Conservation (phyloP, 169 alveolate species). For the Babesia ovis region DNA sequence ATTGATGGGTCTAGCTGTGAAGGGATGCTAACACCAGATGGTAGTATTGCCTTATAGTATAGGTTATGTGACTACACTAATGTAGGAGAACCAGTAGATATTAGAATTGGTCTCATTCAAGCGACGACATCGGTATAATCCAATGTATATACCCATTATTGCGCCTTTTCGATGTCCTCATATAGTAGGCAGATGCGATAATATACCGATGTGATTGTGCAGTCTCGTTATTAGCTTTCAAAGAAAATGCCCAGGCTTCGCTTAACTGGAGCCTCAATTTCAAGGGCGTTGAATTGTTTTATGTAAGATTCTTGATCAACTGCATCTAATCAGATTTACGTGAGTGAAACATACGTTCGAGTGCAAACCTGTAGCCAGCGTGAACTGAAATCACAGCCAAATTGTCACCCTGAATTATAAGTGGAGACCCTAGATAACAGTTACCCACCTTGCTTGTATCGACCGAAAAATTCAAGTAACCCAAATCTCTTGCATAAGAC, state of each 20-base stretch:
- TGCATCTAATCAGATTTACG: not conserved
- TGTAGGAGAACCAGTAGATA: no score
- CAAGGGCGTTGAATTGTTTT: slow-evolving; percentile 40
- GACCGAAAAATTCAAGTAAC: not conserved
- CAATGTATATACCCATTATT: no score
- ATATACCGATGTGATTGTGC: not conserved
- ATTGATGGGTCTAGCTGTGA: no score
- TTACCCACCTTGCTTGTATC: slow-evolving; percentile 24
- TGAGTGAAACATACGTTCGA: slow-evolving; percentile 32
- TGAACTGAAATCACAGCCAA: not conserved
- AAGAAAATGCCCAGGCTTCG: slow-evolving; percentile 51
- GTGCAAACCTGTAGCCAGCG: slow-evolving; percentile 26
- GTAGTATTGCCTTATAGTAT: no score
- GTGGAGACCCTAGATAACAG: not conserved
- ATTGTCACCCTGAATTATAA: slow-evolving; percentile 8
- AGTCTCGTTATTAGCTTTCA: slow-evolving; percentile 1
- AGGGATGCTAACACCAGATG: no score
- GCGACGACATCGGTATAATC: no score
- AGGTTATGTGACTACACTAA: no score
- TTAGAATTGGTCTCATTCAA: no score
- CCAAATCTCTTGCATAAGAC: slow-evolving; percentile 61
- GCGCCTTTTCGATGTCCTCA: no score
- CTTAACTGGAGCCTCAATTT: slow-evolving; percentile 18
- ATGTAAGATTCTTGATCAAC: slow-evolving; percentile 48
- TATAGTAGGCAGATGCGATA: not conserved